Percentiles rank a stretch among this genome's conserved stretches.
These are phyloP conservation scores for Zasmidium citrigriseum DNA, from an alignment of 2,329 filamentous ascomycete species.

Conservation along the genomic window DNA sequence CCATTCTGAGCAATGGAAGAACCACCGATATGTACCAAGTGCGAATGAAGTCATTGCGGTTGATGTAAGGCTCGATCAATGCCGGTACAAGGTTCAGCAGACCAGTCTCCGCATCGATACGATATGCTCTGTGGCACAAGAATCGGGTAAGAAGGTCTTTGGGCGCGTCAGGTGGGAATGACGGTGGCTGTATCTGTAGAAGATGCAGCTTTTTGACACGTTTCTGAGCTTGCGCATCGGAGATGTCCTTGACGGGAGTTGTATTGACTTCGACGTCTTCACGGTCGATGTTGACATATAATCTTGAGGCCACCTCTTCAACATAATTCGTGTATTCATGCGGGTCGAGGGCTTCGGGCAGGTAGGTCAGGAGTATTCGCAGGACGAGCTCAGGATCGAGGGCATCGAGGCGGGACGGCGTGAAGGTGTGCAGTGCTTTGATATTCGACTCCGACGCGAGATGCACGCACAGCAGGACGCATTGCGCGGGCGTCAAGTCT, in stretches of 20 bases:
- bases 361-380: conserved; percentile 72
- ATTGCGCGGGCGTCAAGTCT: conserved; percentile 64
- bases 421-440: conserved; percentile 61
- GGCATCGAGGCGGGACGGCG: conserved; percentile 57
- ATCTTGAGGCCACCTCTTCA: conserved; percentile 55
- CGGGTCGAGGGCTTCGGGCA: conserved; percentile 71
- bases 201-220: conserved; percentile 65
- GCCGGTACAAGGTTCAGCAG: conserved; percentile 66
- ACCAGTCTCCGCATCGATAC: conserved; percentile 72
- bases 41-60: conserved; percentile 60
- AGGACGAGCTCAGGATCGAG: conserved; percentile 67
- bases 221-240: conserved; percentile 64
- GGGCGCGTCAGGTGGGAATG: conserved; percentile 50
- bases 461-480: conserved; percentile 71
- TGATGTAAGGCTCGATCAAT: conserved; percentile 69
- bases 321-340: conserved; percentile 64
- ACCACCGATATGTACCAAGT: conserved; percentile 70
- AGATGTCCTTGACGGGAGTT: conserved; percentile 58
- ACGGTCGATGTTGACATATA: conserved; percentile 44
- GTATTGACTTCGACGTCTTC: conserved; percentile 54
- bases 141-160: conserved; percentile 64
- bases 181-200: conserved; percentile 56
- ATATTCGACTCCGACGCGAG: conserved; percentile 68
- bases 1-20: conserved; percentile 68
- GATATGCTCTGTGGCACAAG: conserved; percentile 66